phyloP scores from a whole-genome alignment of 352 stramenopile species.

The Globisporangium carolinianum region DNA sequence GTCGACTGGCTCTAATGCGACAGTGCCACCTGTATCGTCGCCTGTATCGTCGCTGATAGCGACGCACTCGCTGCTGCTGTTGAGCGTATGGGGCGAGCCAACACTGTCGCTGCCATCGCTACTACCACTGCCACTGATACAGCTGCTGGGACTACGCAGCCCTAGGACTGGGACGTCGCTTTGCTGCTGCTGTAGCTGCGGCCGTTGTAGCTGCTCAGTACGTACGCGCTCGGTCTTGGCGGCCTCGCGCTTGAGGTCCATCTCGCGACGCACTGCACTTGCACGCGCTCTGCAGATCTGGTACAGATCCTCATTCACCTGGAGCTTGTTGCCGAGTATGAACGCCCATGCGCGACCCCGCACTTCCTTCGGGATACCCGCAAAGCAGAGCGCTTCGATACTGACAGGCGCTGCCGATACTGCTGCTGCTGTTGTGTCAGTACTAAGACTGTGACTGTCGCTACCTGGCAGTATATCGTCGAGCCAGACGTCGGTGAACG shows the following conservation, averaged over 20 bases:
- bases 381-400: conserved; percentile 70
- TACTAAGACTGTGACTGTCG: too few species aligned
- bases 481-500: conserved; percentile 72
- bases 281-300: conserved; percentile 72
- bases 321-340: conserved; percentile 73
- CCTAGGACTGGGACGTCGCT: neutral
- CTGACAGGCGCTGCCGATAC: conserved; percentile 14
- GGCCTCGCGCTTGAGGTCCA: conserved; percentile 59
- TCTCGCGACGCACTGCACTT: conserved; percentile 68
- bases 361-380: conserved; percentile 77
- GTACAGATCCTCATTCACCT: conserved; percentile 84
- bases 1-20: neutral
- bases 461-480: conserved; percentile 21
- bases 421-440: too few species aligned
- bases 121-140: conserved; percentile 4
- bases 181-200: conserved; percentile 3
- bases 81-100: conserved; percentile 10
- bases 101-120: conserved; percentile 10
- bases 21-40: neutral
- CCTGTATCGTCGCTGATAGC: neutral
- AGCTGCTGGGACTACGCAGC: neutral
- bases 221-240: conserved; percentile 12
- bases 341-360: conserved; percentile 74
- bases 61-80: conserved; percentile 5
- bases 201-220: neutral